Evolutionary conservation across 345 rosid genomes (phyloP), one percentile per base, ranked within the genome.

Genomic region (Populus ilicifolia): DNA sequence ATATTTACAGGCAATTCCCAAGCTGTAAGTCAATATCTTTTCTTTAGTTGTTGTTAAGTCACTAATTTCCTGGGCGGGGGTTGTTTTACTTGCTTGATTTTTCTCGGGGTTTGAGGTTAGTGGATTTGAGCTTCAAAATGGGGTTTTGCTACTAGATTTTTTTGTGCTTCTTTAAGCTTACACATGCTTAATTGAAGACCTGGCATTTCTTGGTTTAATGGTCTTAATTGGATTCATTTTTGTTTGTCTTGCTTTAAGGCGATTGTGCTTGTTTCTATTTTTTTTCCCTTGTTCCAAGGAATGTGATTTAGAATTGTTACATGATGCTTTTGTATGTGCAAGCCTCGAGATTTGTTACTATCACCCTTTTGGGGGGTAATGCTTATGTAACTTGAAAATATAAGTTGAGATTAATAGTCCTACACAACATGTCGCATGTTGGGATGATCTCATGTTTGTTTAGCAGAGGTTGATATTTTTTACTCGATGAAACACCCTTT

Each of bases 1-100:
- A 52, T 33, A 44, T 81, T 30, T 72, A 63, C 52, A 72, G 56
- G 54, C 76, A 13, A 62, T 75, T 38, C 30, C 82, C 86, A 6
- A 81, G 77, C 79, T 79, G 85, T 74, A 75, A 76, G 83, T 74
- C 20, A 39, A 14, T 65, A 10, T n/a, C 16, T 61, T 50, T 27
- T 18, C 0, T 48, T 46, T 13, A 46, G 8, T 18, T 50, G 56
- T 66, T 67, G 25, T 25, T 18, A 6, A 5, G 21, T 14, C 43
- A 52, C 36, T 23, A 20, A 29, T 56, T 41, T 4, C n/a, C 4
- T 73, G 12, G 56, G 6, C 41, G 27, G 13, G 23, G 46, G 1
- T 69, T 44, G 35, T 39, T 25, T 18, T 62, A 39, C 3, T 25
- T 1, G 52, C 21, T 27, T 18, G 33, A 39, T 20, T 65, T 13